Percentiles rank a stretch among this genome's conserved stretches.
These are phyloP conservation scores for Litsea cubeba DNA, from an alignment of 164 flowering plant species.

Conservation along the genomic window DNA sequence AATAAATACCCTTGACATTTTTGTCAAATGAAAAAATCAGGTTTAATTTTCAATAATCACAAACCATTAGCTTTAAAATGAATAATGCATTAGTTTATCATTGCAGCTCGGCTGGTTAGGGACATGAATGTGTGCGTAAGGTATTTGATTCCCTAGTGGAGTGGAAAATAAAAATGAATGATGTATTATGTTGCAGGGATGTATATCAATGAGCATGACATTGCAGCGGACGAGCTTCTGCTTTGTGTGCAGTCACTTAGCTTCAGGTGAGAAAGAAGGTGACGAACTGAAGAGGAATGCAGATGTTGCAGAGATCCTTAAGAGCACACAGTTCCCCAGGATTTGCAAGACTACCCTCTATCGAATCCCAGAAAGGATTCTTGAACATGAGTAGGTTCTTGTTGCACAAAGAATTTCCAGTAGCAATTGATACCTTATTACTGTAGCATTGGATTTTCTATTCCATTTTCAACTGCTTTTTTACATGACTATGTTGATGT, in stretches of 20 bases:
- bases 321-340: slow-evolving; percentile 58
- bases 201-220: slow-evolving; percentile 89
- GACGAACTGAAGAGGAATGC: slow-evolving; percentile 80
- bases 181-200: slow-evolving; percentile 53
- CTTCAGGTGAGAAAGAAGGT: slow-evolving; percentile 97
- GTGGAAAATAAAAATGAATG: too few relatives aligned
- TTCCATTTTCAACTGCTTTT: neutral
- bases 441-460: neutral
- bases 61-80: too few relatives aligned
- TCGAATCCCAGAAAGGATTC: slow-evolving; percentile 60
- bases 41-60: too few relatives aligned
- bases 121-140: too few relatives aligned
- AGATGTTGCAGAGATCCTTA: slow-evolving; percentile 76
- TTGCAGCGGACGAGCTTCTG: slow-evolving; percentile 86
- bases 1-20: too few relatives aligned
- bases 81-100: too few relatives aligned
- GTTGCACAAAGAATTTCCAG: neutral
- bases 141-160: too few relatives aligned
- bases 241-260: slow-evolving; percentile 90
- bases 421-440: neutral
- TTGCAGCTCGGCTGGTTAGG: too few relatives aligned
- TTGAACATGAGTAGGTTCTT: slow-evolving; percentile 72
- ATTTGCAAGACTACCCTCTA: slow-evolving; percentile 50
- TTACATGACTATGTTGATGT: neutral
- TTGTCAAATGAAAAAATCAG: too few relatives aligned